These are phyloP conservation scores for Fraxinus sp. DNA, from an alignment of 305 asterid genomes.

Conservation along the genomic window DNA sequence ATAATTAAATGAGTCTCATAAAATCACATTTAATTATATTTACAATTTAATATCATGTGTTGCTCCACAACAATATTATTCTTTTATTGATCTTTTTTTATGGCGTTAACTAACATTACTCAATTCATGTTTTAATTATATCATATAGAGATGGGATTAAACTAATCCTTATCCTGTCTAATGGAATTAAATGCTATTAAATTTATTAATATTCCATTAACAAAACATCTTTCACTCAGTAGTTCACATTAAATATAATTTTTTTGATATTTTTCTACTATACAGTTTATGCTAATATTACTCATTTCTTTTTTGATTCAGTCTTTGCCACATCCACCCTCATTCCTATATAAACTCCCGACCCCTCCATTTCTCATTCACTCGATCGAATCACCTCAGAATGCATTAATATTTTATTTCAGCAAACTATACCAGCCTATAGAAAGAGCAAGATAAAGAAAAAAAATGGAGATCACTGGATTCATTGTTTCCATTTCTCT, in stretches of 20 bases:
- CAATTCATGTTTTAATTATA: background rate
- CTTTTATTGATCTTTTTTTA: no score
- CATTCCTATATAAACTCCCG: background rate
- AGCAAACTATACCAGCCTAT: background rate
- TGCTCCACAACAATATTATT: no score
- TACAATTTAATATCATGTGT: no score
- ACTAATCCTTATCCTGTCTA: background rate
- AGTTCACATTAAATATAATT: no score
- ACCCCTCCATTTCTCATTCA: background rate
- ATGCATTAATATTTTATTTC: background rate
- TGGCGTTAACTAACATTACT: background rate
- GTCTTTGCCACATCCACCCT: background rate
- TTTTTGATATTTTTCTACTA: background rate
- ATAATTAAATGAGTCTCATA: no score
- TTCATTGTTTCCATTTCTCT: constrained; percentile 21
- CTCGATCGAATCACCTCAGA: background rate
- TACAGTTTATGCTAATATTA: no score
- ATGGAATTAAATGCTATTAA: background rate
- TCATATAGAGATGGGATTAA: background rate
- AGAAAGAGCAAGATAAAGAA: background rate
- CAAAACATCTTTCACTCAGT: background rate
- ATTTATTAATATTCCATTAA: background rate
- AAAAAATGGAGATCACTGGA: constrained; percentile 28
- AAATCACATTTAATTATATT: no score
- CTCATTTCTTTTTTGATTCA: background rate